Base-by-base conservation (phyloP, 345 rosid genomes). In the Isatis tinctoria region DNA sequence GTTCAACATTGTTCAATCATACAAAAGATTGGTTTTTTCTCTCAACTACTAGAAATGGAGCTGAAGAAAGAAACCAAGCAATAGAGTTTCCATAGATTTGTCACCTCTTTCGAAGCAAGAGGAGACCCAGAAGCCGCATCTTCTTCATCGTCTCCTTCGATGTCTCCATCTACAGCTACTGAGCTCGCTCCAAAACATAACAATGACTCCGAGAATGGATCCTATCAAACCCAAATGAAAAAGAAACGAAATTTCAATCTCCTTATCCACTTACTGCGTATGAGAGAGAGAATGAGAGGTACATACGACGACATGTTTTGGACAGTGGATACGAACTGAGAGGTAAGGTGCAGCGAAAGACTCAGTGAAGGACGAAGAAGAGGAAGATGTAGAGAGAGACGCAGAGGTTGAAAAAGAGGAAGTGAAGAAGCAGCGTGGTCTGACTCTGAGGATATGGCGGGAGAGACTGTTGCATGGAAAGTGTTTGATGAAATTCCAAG, bases 111-210 rank as follows among this genome's bases (percentile, higher is more conserved):
- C 2, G 95, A 79, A 77, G 52, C 79, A 48, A 73, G 72, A 68
- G 26, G 56, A 44, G 67, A 79, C 63, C 59, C 65, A 69, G 66
- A 70, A 70, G 61, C 17, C 37, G 2, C 54, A 64, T 45, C 54
- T 56, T 76, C 47, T 36, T 63, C 54, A 64, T 45, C 54, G 45
- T 76, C 47, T 36, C 56, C 56, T 13, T 40, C 28, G 9, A 78
- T 82, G 60, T 81, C 87, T 82, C 75, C 83, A 70, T 88, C 90
- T 60, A 87, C 75, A 27, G 82, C 75, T 5, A 83, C 78, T 11
- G 96, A 94, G 74, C 82, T 84, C 51, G 98, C 98, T 67, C 97
- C 97, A 49, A 94, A 91, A 78, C 83, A 83, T 62, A 91, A 59
- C 65, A 94, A 86, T 20, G 96, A 93, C 62, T 94, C 98, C 8